Conservation (phyloP, 768 basidiomycete species). For the Hemileccinum impolitum region DNA sequence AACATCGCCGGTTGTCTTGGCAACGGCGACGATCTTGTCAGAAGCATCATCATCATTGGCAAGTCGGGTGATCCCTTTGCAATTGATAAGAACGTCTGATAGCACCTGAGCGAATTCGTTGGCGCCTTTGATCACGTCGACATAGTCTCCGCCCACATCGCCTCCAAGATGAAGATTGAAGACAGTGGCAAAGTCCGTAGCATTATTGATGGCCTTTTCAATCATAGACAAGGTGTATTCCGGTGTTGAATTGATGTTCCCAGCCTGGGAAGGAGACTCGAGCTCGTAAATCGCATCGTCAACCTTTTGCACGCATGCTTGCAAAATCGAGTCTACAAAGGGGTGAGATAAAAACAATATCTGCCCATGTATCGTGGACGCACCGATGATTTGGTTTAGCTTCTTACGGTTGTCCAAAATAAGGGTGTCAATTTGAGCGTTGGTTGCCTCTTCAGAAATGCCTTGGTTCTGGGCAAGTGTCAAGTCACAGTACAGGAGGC, state of each 20-base stretch:
- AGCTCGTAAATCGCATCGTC: conserved; percentile 98
- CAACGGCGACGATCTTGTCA: conserved; percentile 83
- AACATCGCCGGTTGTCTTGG: conserved; percentile 83
- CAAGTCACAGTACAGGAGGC: background rate
- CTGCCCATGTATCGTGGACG: conserved; percentile 10
- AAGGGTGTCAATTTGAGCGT: conserved; percentile 95
- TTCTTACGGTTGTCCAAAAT: conserved; percentile 98
- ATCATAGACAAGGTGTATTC: conserved; percentile 98
- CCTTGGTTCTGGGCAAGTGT: conserved; percentile 62
- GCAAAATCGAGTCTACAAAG: conserved; percentile 83
- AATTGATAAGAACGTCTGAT: conserved; percentile 87
- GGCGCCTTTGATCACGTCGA: conserved; percentile 96
- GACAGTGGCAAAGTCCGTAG: conserved; percentile 92
- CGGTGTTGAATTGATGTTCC: conserved; percentile 95
- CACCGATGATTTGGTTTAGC: conserved; percentile 94
- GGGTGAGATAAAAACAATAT: conserved; percentile 13
- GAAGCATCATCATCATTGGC: conserved; percentile 88
- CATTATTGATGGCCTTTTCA: conserved; percentile 92
- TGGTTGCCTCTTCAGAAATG: conserved; percentile 83
- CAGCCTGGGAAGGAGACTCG: conserved; percentile 91
- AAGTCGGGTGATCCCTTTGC: conserved; percentile 94
- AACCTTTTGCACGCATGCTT: conserved; percentile 94
- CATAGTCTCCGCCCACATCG: conserved; percentile 88
- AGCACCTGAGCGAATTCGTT: conserved; percentile 95
- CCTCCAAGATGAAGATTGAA: conserved; percentile 89